A percentile compares a stretch with the other conserved stretches of the same genome.
Evolutionary conservation across 768 basidiomycete genomes (phyloP).

Genomic region (Tephrocybe rancida): DNA sequence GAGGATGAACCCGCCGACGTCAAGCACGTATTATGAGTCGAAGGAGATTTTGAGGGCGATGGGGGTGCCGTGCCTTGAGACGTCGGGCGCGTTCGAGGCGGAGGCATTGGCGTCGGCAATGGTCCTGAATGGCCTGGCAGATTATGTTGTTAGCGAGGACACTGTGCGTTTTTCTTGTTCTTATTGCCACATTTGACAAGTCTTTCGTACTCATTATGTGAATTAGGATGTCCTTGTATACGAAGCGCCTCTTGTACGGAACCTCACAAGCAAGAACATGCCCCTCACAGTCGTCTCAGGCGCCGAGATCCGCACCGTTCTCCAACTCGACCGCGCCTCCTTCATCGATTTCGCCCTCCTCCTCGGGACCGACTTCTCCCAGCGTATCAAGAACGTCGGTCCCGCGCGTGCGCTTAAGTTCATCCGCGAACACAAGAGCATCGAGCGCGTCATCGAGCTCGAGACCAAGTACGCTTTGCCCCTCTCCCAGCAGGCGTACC

Average conservation of each 20-base stretch:
- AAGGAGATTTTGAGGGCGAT: conserved; percentile 71
- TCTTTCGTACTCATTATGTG: too few species aligned
- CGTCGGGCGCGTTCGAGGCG: conserved; percentile 74
- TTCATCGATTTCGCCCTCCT: conserved; percentile 88
- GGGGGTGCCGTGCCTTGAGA: conserved; percentile 80
- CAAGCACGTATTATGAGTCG: conserved; percentile 68
- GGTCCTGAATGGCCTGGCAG: conserved; percentile 73
- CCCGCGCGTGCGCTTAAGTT: conserved; percentile 77
- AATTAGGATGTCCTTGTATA: conserved; percentile 86
- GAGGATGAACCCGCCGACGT: conserved; percentile 61
- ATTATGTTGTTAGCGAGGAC: conserved; percentile 92
- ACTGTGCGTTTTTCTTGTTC: conserved; percentile 48
- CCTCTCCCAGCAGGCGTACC: conserved; percentile 51
- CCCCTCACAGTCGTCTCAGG: conserved; percentile 72
- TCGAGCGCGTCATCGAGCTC: conserved; percentile 65
- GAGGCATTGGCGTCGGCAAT: conserved; percentile 85
- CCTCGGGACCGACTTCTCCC: conserved; percentile 89
- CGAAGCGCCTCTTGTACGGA: conserved; percentile 80
- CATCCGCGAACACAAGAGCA: conserved; percentile 69
- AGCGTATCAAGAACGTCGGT: conserved; percentile 82
- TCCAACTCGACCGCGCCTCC: conserved; percentile 55
- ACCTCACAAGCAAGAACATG: conserved; percentile 59
- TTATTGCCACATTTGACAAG: background rate
- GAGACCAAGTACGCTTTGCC: conserved; percentile 55
- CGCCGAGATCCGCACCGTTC: conserved; percentile 54